These are phyloP conservation scores for Diaporthe citriasiana DNA, from an alignment of 2,329 filamentous ascomycete species.

Conservation along the genomic window DNA sequence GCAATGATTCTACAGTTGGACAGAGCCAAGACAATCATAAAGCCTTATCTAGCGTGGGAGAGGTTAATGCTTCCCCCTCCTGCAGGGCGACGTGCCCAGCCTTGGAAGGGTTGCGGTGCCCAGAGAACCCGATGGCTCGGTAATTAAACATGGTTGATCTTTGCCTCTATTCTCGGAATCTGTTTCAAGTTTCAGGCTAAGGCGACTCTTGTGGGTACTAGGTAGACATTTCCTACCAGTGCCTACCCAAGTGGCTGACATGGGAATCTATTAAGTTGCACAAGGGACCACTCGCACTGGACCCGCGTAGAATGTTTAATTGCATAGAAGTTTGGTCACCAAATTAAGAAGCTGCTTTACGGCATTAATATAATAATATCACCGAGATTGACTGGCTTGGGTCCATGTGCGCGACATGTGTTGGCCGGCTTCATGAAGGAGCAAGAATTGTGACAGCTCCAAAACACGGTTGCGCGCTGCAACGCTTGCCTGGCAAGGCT, in stretches of 20 bases:
- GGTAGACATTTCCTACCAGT: not conserved
- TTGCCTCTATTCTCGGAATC: conserved; percentile 22
- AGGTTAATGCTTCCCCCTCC: conserved; percentile 1
- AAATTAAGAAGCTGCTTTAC: not conserved
- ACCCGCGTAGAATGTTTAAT: not conserved
- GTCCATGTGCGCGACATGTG: not conserved
- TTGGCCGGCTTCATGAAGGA: not conserved
- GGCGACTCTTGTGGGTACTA: not conserved
- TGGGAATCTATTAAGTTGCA: conserved; percentile 3
- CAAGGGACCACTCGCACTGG: not conserved
- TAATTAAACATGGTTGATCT: conserved; percentile 13
- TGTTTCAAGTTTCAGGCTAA: conserved; percentile 21
- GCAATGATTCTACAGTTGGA: not conserved
- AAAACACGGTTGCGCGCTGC: conserved; percentile 13
- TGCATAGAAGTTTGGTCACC: conserved; percentile 20
- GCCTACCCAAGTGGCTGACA: not conserved
- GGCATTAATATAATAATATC: not conserved
- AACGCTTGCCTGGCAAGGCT: conserved; percentile 6
- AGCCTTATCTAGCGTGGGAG: not conserved
- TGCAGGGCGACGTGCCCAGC: conserved; percentile 5
- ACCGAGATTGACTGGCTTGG: conserved; percentile 4
- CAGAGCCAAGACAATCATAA: not conserved
- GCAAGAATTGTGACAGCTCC: conserved; percentile 14
- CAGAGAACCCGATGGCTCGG: conserved; percentile 23
- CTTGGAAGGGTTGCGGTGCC: not conserved